A percentile compares a stretch with the other conserved stretches of the same genome.
These are phyloP conservation scores for Stemphylium vesicarium DNA, from an alignment of 2,329 filamentous ascomycete species.

Conservation along the genomic window DNA sequence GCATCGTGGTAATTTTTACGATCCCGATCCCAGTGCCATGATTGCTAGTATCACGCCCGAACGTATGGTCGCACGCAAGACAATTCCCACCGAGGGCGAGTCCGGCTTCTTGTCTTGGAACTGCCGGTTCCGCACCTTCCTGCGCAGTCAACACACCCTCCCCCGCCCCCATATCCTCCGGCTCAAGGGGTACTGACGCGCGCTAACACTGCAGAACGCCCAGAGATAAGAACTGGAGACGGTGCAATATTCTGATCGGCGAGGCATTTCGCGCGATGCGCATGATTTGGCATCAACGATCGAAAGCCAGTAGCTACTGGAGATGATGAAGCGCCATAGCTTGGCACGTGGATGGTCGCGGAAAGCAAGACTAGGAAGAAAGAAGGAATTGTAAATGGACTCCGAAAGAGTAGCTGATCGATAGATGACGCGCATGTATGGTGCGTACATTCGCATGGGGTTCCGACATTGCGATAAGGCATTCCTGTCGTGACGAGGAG, in stretches of 20 bases:
- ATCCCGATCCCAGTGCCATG: background rate
- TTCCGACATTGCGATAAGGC: background rate
- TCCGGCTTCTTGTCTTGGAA: background rate
- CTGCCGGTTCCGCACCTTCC: background rate
- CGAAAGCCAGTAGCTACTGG: background rate
- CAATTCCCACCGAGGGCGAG: background rate
- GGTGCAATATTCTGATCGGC: background rate
- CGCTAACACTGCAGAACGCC: background rate
- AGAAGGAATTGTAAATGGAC: background rate
- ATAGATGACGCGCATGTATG: background rate
- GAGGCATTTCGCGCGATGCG: background rate
- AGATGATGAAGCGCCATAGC: background rate
- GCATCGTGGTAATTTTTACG: background rate
- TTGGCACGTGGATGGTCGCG: background rate
- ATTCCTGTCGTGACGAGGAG: background rate
- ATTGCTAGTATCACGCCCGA: background rate
- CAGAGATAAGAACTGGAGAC: background rate
- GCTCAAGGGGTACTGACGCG: background rate
- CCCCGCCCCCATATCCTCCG: background rate
- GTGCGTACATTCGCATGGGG: background rate
- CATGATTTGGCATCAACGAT: background rate
- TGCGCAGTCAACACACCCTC: background rate
- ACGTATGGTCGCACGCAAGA: constrained; percentile 1
- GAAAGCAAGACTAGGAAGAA: background rate
- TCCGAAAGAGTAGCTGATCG: background rate